Evolutionary conservation across 306 rosid genomes (phyloP).

Genomic region (Quillaja saponaria): DNA sequence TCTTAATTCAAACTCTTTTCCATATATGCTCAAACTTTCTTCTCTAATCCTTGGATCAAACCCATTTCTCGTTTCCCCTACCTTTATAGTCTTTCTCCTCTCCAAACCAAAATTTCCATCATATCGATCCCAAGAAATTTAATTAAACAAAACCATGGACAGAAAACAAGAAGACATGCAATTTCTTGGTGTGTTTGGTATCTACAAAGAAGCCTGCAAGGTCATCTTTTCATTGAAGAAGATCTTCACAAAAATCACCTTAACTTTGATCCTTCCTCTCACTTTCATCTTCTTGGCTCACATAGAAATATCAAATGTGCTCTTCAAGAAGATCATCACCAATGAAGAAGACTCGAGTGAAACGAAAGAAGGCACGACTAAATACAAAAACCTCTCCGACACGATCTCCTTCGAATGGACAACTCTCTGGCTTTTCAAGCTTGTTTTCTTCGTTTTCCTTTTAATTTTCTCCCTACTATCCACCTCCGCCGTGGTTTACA

Average conservation of each 20-base stretch:
- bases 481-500: constrained; percentile 73
- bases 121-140: too few species aligned
- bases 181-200: constrained; percentile 48
- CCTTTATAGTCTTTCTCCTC: background rate
- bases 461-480: constrained; percentile 34
- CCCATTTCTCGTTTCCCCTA: background rate
- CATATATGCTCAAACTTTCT: too few species aligned
- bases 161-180: constrained; percentile 72
- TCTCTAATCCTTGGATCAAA: too few species aligned
- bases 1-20: too few species aligned
- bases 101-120: constrained; percentile 12
- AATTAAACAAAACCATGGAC: constrained; percentile 53
- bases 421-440: constrained; percentile 41
- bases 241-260: constrained; percentile 59
- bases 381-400: constrained; percentile 33
- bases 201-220: constrained; percentile 59
- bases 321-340: constrained; percentile 29
- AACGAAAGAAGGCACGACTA: constrained; percentile 25
- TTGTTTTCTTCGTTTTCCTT: constrained; percentile 28
- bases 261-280: constrained; percentile 63
- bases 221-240: constrained; percentile 47
- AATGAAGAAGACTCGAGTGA: constrained; percentile 19
- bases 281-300: constrained; percentile 58
- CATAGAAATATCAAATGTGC: constrained; percentile 48
- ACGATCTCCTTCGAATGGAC: constrained; percentile 45